phyloP scores from a whole-genome alignment of 1,284 basidiomycete genomes.

The Trichosporon faecale region DNA sequence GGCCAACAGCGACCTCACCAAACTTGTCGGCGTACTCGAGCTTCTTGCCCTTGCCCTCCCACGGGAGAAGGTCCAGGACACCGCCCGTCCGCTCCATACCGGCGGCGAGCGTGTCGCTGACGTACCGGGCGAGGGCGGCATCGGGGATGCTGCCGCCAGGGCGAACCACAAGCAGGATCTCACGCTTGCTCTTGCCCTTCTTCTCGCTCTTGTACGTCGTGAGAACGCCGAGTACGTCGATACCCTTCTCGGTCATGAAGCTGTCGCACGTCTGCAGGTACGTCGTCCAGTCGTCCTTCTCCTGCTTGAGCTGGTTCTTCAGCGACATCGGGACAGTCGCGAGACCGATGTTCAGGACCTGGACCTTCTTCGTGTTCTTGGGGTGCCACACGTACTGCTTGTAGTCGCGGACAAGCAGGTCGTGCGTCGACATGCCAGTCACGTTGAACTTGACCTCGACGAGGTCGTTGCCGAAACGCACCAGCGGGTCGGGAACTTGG shows the following conservation, averaged over 20 bases:
- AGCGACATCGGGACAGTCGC: slow-evolving; percentile 73
- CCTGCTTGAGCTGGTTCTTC: slow-evolving; percentile 57
- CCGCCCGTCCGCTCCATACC: slow-evolving; percentile 60
- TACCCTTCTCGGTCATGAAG: slow-evolving; percentile 65
- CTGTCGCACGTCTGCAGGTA: slow-evolving; percentile 57
- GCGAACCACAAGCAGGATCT: slow-evolving; percentile 64
- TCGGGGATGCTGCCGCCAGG: slow-evolving; percentile 32
- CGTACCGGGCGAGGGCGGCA: slow-evolving; percentile 23
- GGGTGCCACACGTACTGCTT: slow-evolving; percentile 69
- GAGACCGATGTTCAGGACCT: slow-evolving; percentile 59
- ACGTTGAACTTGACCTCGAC: slow-evolving; percentile 65
- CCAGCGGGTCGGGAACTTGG: slow-evolving; percentile 30
- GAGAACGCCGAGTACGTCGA: slow-evolving; percentile 71
- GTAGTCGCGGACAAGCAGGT: slow-evolving; percentile 86
- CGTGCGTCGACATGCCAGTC: slow-evolving; percentile 64
- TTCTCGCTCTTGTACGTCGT: slow-evolving; percentile 62
- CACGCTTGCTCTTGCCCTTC: slow-evolving; percentile 63
- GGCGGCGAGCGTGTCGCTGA: slow-evolving; percentile 40
- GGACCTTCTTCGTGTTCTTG: slow-evolving; percentile 1
- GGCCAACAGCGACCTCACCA: slow-evolving; percentile 12
- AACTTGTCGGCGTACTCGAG: slow-evolving; percentile 34
- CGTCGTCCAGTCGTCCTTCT: slow-evolving; percentile 44
- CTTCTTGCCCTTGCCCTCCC: slow-evolving; percentile 28
- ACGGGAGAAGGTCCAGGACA: slow-evolving; percentile 57
- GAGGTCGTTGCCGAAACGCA: slow-evolving; percentile 58